Conservation (phyloP, 768 basidiomycete genomes). For the Nidularia pulvinata region DNA sequence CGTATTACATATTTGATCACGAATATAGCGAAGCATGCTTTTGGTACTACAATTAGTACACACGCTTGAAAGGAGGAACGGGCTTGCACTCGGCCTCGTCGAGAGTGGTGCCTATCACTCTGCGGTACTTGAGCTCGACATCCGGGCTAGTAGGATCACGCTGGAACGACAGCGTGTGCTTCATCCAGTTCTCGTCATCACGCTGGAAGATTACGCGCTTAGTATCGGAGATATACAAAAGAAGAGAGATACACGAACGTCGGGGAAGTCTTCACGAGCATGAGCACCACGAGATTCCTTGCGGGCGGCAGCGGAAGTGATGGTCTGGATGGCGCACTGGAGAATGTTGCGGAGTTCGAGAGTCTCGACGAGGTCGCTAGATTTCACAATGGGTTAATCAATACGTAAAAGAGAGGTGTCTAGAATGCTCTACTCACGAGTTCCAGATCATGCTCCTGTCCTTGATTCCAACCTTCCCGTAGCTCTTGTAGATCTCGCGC, state of each 20-base stretch:
- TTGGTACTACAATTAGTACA: constrained; percentile 53
- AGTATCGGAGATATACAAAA: background rate
- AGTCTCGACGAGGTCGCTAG: constrained; percentile 94
- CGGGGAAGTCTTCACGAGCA: constrained; percentile 97
- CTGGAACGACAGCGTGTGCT: constrained; percentile 95
- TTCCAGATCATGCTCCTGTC: constrained; percentile 99
- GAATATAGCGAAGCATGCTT: too few relatives aligned
- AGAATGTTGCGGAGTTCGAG: constrained; percentile 95
- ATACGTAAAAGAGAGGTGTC: background rate
- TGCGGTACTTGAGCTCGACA: constrained; percentile 88
- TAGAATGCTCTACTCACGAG: constrained; percentile 56
- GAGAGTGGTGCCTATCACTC: constrained; percentile 82
- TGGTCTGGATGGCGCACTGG: constrained; percentile 95
- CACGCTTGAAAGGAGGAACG: constrained; percentile 97
- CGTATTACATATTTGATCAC: too few relatives aligned
- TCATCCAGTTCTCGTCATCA: constrained; percentile 95
- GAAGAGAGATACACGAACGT: constrained; percentile 44
- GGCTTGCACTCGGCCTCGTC: constrained; percentile 97
- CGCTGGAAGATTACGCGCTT: constrained; percentile 47
- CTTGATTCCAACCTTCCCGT: constrained; percentile 91
- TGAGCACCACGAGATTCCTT: constrained; percentile 99
- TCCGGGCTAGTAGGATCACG: constrained; percentile 72
- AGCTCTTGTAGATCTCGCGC: constrained; percentile 84
- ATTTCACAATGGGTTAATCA: constrained; percentile 4
- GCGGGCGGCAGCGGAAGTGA: constrained; percentile 88